Percentiles rank a stretch among this genome's conserved stretches.
These are phyloP conservation scores for Penicillium malachiteum DNA, from an alignment of 495 filamentous ascomycete species.

Conservation along the genomic window DNA sequence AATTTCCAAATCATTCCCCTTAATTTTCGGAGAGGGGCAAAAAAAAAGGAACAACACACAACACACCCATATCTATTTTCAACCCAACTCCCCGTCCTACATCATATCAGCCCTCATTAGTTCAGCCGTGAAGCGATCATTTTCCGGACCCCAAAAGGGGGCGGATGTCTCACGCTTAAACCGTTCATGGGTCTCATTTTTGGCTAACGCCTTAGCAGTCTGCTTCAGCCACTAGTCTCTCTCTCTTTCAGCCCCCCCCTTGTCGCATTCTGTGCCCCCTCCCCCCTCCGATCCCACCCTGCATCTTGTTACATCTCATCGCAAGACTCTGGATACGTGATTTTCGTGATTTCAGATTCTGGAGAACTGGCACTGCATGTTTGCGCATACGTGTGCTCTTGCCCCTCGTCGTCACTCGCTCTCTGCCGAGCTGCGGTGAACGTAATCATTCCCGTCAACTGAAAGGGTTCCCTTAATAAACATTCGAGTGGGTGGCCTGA, in stretches of 20 bases:
- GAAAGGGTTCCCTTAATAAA: background rate
- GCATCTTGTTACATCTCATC: conserved; percentile 1
- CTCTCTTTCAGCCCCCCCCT: conserved; percentile 23
- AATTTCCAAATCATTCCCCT: conserved; percentile 2
- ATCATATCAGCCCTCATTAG: conserved; percentile 2
- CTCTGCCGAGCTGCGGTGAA: background rate
- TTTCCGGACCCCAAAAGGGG: conserved; percentile 4
- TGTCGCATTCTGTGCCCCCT: conserved; percentile 17
- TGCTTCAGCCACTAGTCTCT: conserved; percentile 23
- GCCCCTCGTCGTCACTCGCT: background rate
- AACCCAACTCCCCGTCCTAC: conserved; percentile 6
- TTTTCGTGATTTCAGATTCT: background rate
- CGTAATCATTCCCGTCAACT: background rate
- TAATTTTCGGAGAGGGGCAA: background rate
- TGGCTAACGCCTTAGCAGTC: conserved; percentile 13
- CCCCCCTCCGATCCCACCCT: conserved; percentile 22
- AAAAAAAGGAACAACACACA: too few relatives aligned
- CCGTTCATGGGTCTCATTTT: conserved; percentile 3
- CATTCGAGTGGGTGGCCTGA: conserved; percentile 1
- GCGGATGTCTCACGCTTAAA: conserved; percentile 21
- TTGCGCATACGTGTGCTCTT: conserved; percentile 7
- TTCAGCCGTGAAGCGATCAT: conserved; percentile 10
- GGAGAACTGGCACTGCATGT: conserved; percentile 9
- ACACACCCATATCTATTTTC: background rate
- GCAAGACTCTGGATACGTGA: background rate